Conservation (phyloP, 2,329 filamentous ascomycete species). For the Claviceps pazoutovae region DNA sequence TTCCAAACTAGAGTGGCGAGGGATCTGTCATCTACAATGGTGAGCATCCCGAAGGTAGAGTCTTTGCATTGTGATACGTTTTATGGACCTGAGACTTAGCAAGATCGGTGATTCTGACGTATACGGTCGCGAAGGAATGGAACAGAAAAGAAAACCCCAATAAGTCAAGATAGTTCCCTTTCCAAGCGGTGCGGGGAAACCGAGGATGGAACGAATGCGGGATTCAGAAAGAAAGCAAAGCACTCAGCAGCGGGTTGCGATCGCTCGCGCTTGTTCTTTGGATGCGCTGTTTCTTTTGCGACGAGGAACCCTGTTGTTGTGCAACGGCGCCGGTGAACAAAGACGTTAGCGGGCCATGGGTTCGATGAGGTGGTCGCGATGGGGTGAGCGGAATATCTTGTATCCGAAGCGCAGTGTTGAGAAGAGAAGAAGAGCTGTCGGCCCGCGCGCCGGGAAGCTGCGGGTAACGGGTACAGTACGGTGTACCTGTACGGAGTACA, state of each 20-base stretch:
- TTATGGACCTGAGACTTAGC: slow-evolving; percentile 23
- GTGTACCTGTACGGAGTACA: no score
- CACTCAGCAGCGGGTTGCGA: not conserved
- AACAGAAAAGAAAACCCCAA: not conserved
- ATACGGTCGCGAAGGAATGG: not conserved
- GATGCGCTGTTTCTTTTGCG: not conserved
- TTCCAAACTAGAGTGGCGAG: slow-evolving; percentile 1
- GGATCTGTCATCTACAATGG: slow-evolving; percentile 21
- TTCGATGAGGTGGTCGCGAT: not conserved
- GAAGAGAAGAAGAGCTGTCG: no score
- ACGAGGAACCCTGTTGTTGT: not conserved
- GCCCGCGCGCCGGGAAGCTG: not conserved
- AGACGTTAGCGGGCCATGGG: not conserved
- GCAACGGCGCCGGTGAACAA: not conserved
- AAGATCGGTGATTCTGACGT: slow-evolving; percentile 9
- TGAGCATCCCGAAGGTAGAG: slow-evolving; percentile 22
- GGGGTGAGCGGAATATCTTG: not conserved
- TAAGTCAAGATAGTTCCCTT: not conserved
- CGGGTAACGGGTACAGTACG: not conserved
- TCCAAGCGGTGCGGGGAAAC: not conserved
- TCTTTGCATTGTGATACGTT: slow-evolving; percentile 21
- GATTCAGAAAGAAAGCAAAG: not conserved
- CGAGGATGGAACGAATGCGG: not conserved
- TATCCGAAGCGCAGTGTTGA: not conserved
- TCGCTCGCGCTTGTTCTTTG: not conserved